Base-by-base conservation (phyloP, 805 yeast genomes). In the Candida hispaniensis region DNA sequence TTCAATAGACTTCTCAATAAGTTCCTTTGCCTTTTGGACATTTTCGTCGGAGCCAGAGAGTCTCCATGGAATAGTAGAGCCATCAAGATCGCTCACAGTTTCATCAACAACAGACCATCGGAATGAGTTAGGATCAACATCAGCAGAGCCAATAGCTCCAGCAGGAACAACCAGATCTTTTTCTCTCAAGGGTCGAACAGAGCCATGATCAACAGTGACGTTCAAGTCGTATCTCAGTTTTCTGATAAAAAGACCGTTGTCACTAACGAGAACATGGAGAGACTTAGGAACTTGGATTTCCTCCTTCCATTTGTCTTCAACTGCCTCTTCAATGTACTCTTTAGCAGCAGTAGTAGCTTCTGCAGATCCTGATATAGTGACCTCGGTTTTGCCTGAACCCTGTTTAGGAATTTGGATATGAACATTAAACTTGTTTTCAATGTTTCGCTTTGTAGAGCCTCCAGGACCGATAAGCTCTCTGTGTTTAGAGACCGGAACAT, bases 381-480 rank as follows among this genome's bases (percentile, higher is more conserved):
- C 67, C 13, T 35, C 44, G 22, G 42, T 38, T 27, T 32, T 32
- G 27, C 32, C 27, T 21, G 43, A 17, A 12, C 44, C 48, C 29
- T 64, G 67, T 50, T 67, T 68, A 44, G 96, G 96, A 50, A 88
- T 69, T 28, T 62, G 64, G 38, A 88, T 56, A 16, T 56, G 52
- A 30, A 81, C 86, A 9, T 64, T 62, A 55, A 67, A 80, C 48
- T 78, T 81, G 10, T 69, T 62, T 60, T 83, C 88, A 44, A 83
- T 56, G 7, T 70, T 63, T 46, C 78, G 77, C 58, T 88, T 81
- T 40, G 69, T 67, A 8, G 72, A 50, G 26, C 97, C 96, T 40
- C 74, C 73, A 22, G 83, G 74, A 23, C 97, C 97, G 55, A 88
- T 72, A 34, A 88, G 51, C 7, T 73, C 65, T 47, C 82, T 71